Evolutionary conservation across 768 basidiomycete genomes (phyloP), one percentile per base, ranked within the genome.

Genomic region (Nevesoporus exiguus): DNA sequence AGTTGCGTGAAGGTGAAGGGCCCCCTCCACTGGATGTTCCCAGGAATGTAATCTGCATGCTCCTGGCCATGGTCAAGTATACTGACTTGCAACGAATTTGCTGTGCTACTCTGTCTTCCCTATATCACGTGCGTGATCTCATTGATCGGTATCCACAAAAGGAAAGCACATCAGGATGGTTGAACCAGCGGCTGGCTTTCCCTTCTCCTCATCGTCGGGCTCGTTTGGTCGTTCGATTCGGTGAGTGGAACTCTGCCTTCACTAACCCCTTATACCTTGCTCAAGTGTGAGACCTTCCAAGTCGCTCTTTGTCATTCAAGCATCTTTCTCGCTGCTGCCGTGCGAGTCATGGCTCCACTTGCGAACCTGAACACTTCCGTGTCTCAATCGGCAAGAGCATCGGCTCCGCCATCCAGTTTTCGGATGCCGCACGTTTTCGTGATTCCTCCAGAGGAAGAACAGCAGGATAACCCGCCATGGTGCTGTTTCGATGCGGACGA

Each of bases 21-120:
- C 90, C 90, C 11, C 89, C 86, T 7, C 90, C 90, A 27, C 83
- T 83, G 40, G 79, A 85, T 2, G 88, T 91, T 14, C 90, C 90
- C 9, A 92, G 73, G 64, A 93, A 92, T 24, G 82, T 85, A 40
- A 90, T 74, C 17, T 71, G 70, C 71, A 89, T 80, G 51, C 76
- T 62, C 44, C 65, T 66, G 2, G 67, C 54, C 75, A 77, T 78
- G 49, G 55, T 49, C 5, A 31, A 47, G 25, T 47, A 19, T 49
- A 34, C 27, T 29, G 27, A 29, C 4, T n/a, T 8, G 8, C 27
- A 5, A 8, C 27, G 27, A 4, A 33, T 3, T 10, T 33, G 31
- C 31, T 33, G 31, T 33, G 31, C 10, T 11, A 10, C 15, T 15
- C 14, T 36, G 27, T 8, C 27, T 8, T 29, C 27, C 27, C 4